Percentiles rank a stretch among this genome's conserved stretches.
These are phyloP conservation scores for Corymbia maculata DNA, from an alignment of 345 rosid species.

Conservation along the genomic window DNA sequence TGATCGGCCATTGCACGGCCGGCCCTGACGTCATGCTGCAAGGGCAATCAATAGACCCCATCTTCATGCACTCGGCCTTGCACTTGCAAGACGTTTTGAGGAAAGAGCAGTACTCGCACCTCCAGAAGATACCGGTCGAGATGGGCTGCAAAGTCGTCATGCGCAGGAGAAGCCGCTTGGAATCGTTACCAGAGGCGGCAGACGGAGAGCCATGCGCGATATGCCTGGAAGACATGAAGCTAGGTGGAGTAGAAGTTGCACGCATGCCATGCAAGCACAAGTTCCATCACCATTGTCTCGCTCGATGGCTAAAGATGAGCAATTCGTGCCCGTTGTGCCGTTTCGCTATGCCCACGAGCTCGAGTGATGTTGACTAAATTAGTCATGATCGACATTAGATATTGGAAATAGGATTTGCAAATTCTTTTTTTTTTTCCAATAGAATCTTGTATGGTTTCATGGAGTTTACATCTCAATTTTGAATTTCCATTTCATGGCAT, in stretches of 20 bases:
- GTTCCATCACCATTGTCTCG: neutral
- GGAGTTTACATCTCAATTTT: neutral
- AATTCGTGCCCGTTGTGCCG: neutral
- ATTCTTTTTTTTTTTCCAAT: neutral
- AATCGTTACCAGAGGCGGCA: neutral
- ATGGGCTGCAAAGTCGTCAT: neutral
- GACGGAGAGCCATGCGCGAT: neutral
- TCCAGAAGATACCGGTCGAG: neutral
- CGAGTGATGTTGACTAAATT: neutral
- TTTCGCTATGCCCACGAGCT: neutral
- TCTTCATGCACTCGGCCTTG: neutral
- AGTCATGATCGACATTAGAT: neutral
- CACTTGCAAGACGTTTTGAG: neutral
- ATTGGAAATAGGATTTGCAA: neutral
- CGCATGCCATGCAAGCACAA: neutral
- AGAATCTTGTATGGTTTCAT: neutral
- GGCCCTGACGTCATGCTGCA: neutral
- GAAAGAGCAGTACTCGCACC: neutral
- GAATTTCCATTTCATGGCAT: neutral
- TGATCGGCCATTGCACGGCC: neutral
- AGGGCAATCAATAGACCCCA: neutral
- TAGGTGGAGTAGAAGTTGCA: neutral
- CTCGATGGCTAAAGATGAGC: neutral
- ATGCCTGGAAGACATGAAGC: neutral
- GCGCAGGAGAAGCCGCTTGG: neutral